phyloP scores from a whole-genome alignment of 495 filamentous ascomycete species.

The Lepidopterella palustris region DNA sequence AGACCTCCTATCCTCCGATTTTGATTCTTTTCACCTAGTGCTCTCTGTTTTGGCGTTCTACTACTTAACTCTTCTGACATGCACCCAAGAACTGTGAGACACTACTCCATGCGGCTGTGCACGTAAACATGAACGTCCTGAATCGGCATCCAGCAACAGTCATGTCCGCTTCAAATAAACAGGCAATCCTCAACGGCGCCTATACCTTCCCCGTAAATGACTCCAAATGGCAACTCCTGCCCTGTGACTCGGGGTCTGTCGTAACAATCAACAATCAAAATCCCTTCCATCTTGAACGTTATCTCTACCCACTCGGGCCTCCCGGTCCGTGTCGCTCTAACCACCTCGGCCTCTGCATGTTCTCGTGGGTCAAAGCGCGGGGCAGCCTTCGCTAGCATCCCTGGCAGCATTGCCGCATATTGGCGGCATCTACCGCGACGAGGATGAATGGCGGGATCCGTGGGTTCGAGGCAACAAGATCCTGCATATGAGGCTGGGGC shows the following conservation, averaged over 20 bases:
- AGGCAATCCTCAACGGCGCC: background rate
- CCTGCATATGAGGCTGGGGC: constrained; percentile 76
- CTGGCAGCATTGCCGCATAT: constrained; percentile 52
- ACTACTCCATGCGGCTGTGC: too few species aligned
- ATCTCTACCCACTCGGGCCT: constrained; percentile 54
- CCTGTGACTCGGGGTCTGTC: constrained; percentile 70
- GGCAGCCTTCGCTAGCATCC: constrained; percentile 58
- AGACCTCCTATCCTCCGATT: too few species aligned
- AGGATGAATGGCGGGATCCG: constrained; percentile 71
- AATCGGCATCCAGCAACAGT: too few species aligned
- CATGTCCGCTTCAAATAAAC: too few species aligned
- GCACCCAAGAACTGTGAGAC: too few species aligned
- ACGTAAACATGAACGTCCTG: too few species aligned
- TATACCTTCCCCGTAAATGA: constrained; percentile 40
- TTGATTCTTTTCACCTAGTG: too few species aligned
- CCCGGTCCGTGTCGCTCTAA: constrained; percentile 74
- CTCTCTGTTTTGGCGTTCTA: too few species aligned
- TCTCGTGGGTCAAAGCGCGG: constrained; percentile 57
- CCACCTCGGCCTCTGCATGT: constrained; percentile 63
- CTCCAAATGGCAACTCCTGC: constrained; percentile 67
- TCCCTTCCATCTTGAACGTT: constrained; percentile 61
- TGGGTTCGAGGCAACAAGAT: constrained; percentile 65
- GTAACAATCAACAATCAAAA: constrained; percentile 92
- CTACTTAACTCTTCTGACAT: too few species aligned
- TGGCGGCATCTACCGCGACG: constrained; percentile 67